Conservation (phyloP, 2,329 filamentous ascomycete species). For the Pseudogymnoascus sp. region DNA sequence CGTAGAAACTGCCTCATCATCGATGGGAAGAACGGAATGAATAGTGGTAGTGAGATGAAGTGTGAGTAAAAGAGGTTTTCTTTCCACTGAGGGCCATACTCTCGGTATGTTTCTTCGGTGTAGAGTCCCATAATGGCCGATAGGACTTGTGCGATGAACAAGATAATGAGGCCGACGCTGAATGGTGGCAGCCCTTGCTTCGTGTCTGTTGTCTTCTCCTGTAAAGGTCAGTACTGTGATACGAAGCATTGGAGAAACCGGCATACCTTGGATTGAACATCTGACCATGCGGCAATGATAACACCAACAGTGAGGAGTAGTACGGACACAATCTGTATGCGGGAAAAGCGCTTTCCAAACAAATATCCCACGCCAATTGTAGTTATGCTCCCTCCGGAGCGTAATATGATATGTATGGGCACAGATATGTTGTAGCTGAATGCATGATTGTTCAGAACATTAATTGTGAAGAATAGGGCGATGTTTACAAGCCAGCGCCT, state of each 20-base stretch:
- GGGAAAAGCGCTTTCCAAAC: conserved; percentile 76
- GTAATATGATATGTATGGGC: conserved; percentile 90
- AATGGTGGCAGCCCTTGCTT: conserved; percentile 38
- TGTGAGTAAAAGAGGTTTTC: conserved; percentile 95
- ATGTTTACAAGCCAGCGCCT: conserved; percentile 84
- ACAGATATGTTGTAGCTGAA: conserved; percentile 97
- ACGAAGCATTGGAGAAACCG: conserved; percentile 6
- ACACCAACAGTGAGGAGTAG: conserved; percentile 78
- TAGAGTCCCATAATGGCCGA: conserved; percentile 94
- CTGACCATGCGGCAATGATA: conserved; percentile 79
- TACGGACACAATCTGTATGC: conserved; percentile 72
- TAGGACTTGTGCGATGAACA: conserved; percentile 80
- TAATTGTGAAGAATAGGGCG: conserved; percentile 83
- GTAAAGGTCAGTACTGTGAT: not conserved
- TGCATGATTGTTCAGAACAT: conserved; percentile 93
- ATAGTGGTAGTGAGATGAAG: conserved; percentile 65
- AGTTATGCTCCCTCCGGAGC: conserved; percentile 90
- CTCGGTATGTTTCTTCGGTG: conserved; percentile 79
- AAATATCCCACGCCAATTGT: conserved; percentile 87
- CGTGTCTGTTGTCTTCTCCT: conserved; percentile 11
- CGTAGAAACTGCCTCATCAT: conserved; percentile 55
- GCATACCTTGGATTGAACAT: conserved; percentile 71
- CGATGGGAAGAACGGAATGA: conserved; percentile 60
- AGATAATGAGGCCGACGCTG: conserved; percentile 65
- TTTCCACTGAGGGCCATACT: conserved; percentile 82